Evolutionary conservation across 2,329 filamentous ascomycete genomes (phyloP), one percentile per base, ranked within the genome.

Genomic region (Fusarium sp.): DNA sequence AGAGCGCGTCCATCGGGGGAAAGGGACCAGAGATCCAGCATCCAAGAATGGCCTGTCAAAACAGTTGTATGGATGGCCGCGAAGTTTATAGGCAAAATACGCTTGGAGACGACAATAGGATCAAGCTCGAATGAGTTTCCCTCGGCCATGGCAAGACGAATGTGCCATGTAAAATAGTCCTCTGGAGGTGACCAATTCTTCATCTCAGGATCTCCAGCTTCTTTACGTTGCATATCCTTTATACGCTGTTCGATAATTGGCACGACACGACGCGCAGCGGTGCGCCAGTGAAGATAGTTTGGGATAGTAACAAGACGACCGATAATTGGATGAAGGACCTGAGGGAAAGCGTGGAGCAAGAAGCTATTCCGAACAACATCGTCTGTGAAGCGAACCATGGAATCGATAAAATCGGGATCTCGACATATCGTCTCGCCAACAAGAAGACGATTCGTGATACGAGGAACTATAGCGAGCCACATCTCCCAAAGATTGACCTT

Each of bases 51-150:
- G 5, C 83, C 82, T 0, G 86, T 87, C 15, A 88, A 71, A 9
- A 84, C 82, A 0, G 87, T 88, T 3, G 87, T 89, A 76, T 89
- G 87, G 27, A 88, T 87, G 20, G 86, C 84, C 5, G 86, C 87
- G 63, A 89, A 88, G 72, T 88, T 84, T 45, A 90, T 78, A 1
- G 86, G 85, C 38, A 90, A 77, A 8, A 89, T 75, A 16, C 85
- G 81, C 65, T 84, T 82, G 3, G 85, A 84, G 18, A 90, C 82
- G 44, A 81, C 80, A 5, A 78, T 73, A 0, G 86, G 82, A 25
- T 84, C 77, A 24, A 87, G 80, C 59, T 89, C 85, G 11, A 74
- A 71, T 0, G 57, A 5, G 6, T 79, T 78, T 8, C 79, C 79
- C 56, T 88, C 86, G 1, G 79, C 78, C 34, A 77, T 77, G 18